phyloP scores from a whole-genome alignment of 208 protist genomes.

The Herpetomonas samuelpessoai region DNA sequence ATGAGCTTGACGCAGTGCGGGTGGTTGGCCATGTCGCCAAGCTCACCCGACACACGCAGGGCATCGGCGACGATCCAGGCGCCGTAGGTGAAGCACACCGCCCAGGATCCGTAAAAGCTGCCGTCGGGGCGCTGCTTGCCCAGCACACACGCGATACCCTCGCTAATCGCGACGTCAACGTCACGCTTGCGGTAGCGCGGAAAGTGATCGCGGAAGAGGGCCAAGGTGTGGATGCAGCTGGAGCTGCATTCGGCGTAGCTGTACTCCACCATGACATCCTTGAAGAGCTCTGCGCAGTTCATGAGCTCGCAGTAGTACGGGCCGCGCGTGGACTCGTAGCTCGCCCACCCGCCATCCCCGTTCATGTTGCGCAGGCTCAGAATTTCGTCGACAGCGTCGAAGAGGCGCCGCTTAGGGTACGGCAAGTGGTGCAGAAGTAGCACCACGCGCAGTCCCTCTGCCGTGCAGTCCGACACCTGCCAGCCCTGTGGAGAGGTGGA shows the following conservation, averaged over 20 bases:
- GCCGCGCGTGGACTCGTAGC: conserved; percentile 93
- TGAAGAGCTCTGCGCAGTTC: conserved; percentile 96
- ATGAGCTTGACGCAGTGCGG: conserved; percentile 75
- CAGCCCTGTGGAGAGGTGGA: conserved; percentile 94
- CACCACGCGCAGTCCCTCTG: conserved; percentile 93
- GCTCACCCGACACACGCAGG: conserved; percentile 76
- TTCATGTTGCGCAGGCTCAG: conserved; percentile 92
- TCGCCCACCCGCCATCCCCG: conserved; percentile 93
- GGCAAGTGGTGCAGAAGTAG: conserved; percentile 67
- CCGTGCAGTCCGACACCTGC: conserved; percentile 97
- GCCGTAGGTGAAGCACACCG: conserved; percentile 98
- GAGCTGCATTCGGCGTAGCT: conserved; percentile 96
- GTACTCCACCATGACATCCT: conserved; percentile 98
- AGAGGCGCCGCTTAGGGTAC: conserved; percentile 50
- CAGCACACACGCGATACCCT: conserved; percentile 88
- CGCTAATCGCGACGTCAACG: conserved; percentile 84
- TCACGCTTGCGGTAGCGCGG: conserved; percentile 88
- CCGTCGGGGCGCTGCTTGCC: conserved; percentile 89
- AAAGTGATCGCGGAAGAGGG: conserved; percentile 86
- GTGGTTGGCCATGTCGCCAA: conserved; percentile 65
- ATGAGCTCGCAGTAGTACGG: conserved; percentile 91
- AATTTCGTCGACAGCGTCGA: conserved; percentile 93
- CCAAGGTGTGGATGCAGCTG: conserved; percentile 94
- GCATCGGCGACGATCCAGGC: conserved; percentile 96
- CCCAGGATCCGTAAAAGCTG: conserved; percentile 96